Evolutionary conservation across 306 rosid genomes (phyloP).

Genomic region (Malus sylvestris): DNA sequence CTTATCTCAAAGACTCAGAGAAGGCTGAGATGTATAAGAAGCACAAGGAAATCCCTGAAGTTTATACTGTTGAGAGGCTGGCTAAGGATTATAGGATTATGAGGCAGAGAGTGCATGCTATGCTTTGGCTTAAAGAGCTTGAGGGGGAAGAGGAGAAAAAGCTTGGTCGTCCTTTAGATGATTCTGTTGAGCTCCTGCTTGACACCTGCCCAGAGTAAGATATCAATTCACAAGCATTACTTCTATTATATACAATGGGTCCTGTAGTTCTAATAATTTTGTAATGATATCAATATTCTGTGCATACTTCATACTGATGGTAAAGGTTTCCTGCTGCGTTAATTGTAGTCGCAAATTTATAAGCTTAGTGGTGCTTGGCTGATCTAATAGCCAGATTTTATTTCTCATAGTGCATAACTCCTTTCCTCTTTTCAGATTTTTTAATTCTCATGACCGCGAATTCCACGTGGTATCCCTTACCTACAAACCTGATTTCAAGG

Average conservation of each 20-base stretch:
- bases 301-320: neutral
- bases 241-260: neutral
- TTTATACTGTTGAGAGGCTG: slow-evolving; percentile 68
- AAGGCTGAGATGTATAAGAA: slow-evolving; percentile 70
- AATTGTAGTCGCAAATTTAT: neutral
- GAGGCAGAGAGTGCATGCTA: slow-evolving; percentile 98
- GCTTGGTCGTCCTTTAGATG: slow-evolving; percentile 73
- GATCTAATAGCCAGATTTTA: neutral
- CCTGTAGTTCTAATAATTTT: neutral
- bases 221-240: neutral
- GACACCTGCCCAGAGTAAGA: slow-evolving; percentile 78
- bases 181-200: slow-evolving; percentile 82
- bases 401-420: neutral
- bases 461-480: slow-evolving; percentile 93
- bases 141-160: slow-evolving; percentile 83
- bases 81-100: slow-evolving; percentile 84
- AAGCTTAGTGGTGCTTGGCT: neutral
- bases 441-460: slow-evolving; percentile 80
- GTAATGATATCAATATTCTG: neutral
- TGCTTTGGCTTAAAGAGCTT: slow-evolving; percentile 84
- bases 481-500: slow-evolving; percentile 90
- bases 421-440: slow-evolving; percentile 55
- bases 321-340: neutral
- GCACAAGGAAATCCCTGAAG: slow-evolving; percentile 69
- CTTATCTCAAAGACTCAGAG: slow-evolving; percentile 81